A percentile compares a stretch with the other conserved stretches of the same genome.
phyloP scores from a whole-genome alignment of 768 basidiomycete genomes.

The Coprinellus micaceus region DNA sequence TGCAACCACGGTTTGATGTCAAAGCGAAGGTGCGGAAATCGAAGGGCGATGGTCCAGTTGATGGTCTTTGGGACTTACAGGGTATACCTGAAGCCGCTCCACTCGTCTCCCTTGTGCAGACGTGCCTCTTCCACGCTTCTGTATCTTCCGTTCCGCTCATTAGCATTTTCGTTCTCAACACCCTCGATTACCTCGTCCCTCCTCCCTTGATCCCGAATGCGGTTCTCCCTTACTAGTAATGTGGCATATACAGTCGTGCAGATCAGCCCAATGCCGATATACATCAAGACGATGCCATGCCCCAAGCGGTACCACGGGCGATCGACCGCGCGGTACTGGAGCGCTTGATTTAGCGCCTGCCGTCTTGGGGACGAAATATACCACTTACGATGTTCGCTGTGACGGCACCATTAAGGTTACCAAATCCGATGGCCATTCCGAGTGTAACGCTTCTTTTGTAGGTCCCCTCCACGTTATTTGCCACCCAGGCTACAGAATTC shows the following conservation, averaged over 20 bases:
- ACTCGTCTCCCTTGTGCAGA: conserved; percentile 61
- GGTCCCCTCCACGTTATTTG: conserved; percentile 67
- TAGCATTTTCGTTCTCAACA: conserved; percentile 37
- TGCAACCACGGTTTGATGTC: no score
- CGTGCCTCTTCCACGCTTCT: conserved; percentile 54
- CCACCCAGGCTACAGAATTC: conserved; percentile 54
- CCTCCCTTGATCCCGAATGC: conserved; percentile 58
- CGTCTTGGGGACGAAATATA: conserved; percentile 2
- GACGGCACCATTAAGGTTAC: conserved; percentile 68
- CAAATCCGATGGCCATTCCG: conserved; percentile 66
- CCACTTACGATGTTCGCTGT: conserved; percentile 59
- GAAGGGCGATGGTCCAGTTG: neutral
- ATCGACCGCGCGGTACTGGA: conserved; percentile 63
- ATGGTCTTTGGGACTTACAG: no score
- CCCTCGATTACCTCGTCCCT: conserved; percentile 63
- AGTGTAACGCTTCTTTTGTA: conserved; percentile 71
- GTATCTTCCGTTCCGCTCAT: conserved; percentile 52
- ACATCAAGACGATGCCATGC: conserved; percentile 65
- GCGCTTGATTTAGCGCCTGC: neutral
- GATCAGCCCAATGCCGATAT: conserved; percentile 63
- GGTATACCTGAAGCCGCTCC: conserved; percentile 75
- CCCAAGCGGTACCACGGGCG: conserved; percentile 67
- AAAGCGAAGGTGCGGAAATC: neutral
- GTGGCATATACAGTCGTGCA: conserved; percentile 46
- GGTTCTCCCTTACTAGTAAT: conserved; percentile 56